Evolutionary conservation across 2,329 filamentous ascomycete genomes (phyloP).

Genomic region (Geosmithia morbida): DNA sequence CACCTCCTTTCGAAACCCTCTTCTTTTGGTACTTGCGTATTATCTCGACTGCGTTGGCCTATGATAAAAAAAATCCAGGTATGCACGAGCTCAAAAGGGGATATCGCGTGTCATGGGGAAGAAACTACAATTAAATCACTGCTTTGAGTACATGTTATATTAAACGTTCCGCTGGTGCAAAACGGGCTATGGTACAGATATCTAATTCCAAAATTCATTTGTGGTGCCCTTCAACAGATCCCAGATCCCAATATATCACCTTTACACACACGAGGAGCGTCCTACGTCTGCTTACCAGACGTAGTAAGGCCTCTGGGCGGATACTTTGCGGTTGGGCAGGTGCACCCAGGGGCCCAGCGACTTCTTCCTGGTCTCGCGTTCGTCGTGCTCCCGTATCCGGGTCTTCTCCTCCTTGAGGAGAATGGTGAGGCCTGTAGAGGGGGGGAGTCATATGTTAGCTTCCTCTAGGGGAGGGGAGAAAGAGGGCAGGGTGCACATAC

Average conservation of each 20-base stretch:
- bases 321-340: constrained; percentile 72
- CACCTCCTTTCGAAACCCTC: neutral
- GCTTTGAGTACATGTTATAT: neutral
- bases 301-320: constrained; percentile 78
- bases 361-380: constrained; percentile 61
- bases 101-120: neutral
- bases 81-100: too few relatives aligned
- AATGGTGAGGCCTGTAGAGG: constrained; percentile 52
- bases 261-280: neutral
- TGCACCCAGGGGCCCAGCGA: constrained; percentile 74
- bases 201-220: neutral
- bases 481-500: constrained; percentile 33
- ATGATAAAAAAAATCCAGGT: neutral
- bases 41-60: neutral
- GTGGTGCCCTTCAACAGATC: neutral
- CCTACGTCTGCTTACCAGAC: constrained; percentile 50
- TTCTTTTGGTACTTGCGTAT: neutral
- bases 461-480: neutral
- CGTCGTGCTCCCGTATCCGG: constrained; percentile 63
- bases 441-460: constrained; percentile 6
- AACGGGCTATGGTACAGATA: constrained; percentile 2
- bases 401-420: constrained; percentile 91
- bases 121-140: neutral
- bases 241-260: too few relatives aligned
- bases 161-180: neutral